phyloP scores from a whole-genome alignment of 768 basidiomycete species.

The Podaxis pistillaris region DNA sequence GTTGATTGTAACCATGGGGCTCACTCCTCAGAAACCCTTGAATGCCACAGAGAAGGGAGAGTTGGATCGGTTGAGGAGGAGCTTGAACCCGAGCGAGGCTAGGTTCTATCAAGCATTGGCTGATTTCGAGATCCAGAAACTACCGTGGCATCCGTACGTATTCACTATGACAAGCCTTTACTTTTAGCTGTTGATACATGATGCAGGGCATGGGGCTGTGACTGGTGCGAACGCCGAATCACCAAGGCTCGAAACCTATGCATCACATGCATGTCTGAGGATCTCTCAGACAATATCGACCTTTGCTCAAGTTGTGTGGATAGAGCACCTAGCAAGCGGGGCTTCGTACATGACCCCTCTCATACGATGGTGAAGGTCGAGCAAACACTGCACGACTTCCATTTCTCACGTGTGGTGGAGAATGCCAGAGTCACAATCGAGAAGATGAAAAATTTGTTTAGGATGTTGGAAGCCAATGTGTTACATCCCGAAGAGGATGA shows the following conservation, averaged over 20 bases:
- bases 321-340: conserved; percentile 26
- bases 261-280: conserved; percentile 31
- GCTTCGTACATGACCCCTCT: conserved; percentile 28
- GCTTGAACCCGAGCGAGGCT: conserved; percentile 31
- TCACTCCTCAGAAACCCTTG: conserved; percentile 30
- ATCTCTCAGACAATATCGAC: conserved; percentile 33
- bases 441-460: conserved; percentile 25
- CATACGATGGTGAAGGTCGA: conserved; percentile 30
- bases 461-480: conserved; percentile 20
- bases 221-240: conserved; percentile 30
- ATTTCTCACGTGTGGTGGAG: conserved; percentile 25
- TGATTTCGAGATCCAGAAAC: conserved; percentile 32
- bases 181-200: not conserved
- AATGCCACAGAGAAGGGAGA: conserved; percentile 25
- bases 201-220: conserved; percentile 29
- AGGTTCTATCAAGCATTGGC: conserved; percentile 33
- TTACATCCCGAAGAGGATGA: not conserved
- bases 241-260: conserved; percentile 30
- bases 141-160: conserved; percentile 34
- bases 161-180: not conserved
- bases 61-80: conserved; percentile 27
- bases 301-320: conserved; percentile 29
- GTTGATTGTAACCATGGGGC: conserved; percentile 27
- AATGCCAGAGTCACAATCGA: conserved; percentile 23
- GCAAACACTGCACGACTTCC: conserved; percentile 31